Conservation (phyloP, 345 rosid genomes). For the Aurinia saxatilis region DNA sequence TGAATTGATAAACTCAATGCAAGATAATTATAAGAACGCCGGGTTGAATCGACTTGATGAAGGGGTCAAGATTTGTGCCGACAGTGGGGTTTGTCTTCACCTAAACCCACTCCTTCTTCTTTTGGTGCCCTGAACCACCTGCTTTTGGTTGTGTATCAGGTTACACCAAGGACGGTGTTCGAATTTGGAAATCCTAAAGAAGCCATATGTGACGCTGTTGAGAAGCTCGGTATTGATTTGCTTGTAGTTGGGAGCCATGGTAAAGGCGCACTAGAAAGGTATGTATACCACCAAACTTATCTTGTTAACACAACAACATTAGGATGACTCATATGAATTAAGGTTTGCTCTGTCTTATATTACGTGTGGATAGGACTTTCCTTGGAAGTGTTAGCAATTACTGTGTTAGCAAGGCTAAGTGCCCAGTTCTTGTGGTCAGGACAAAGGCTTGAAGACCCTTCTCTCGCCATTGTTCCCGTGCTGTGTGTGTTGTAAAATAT, state of each 20-base stretch:
- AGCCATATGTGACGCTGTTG: slow-evolving; percentile 53
- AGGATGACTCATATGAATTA: background rate
- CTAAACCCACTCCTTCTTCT: background rate
- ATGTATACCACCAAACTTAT: background rate
- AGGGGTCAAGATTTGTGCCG: slow-evolving; percentile 45
- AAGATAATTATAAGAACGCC: slow-evolving; percentile 44
- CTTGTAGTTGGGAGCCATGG: slow-evolving; percentile 40
- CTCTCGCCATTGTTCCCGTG: background rate
- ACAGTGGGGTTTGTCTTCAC: slow-evolving; percentile 38
- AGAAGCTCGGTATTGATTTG: slow-evolving; percentile 47
- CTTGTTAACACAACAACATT: background rate
- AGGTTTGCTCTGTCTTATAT: background rate
- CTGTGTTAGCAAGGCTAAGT: slow-evolving; percentile 41
- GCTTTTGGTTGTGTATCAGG: slow-evolving; percentile 30
- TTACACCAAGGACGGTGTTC: slow-evolving; percentile 39
- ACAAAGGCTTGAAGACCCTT: slow-evolving; percentile 18
- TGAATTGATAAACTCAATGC: slow-evolving; percentile 40
- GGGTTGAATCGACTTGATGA: slow-evolving; percentile 29
- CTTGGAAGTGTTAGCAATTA: slow-evolving; percentile 48
- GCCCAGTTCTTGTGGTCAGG: slow-evolving; percentile 53
- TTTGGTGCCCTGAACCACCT: no score
- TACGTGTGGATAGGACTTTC: slow-evolving; percentile 22
- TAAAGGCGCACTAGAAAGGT: slow-evolving; percentile 39
- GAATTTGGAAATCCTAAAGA: slow-evolving; percentile 53
- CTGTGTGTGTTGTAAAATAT: slow-evolving; percentile 7